phyloP scores from a whole-genome alignment of 179 eudicot genomes.

The Camellia oleifera region DNA sequence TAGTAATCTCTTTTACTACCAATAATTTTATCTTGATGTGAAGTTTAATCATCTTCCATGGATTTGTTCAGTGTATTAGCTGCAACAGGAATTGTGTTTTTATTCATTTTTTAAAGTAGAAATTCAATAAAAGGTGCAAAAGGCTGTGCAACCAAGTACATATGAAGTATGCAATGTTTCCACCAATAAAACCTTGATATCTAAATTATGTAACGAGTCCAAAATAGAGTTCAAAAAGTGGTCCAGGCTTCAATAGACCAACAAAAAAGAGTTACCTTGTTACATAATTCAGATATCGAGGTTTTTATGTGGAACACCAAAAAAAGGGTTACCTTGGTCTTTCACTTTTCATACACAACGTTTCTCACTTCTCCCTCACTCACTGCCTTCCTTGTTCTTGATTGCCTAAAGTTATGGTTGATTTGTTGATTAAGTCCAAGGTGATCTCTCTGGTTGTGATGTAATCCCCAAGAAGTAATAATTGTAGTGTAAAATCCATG shows the following conservation, averaged over 20 bases:
- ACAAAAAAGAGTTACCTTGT: not conserved
- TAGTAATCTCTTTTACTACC: conserved; percentile 25
- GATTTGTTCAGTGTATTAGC: not conserved
- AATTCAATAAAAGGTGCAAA: not conserved
- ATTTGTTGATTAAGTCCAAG: not conserved
- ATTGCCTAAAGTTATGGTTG: not conserved
- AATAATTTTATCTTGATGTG: not conserved
- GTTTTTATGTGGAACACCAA: not conserved
- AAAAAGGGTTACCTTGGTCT: not conserved
- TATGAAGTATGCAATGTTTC: not conserved
- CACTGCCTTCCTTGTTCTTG: not conserved
- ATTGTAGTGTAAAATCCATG: not conserved
- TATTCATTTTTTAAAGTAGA: not conserved
- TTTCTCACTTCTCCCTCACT: not conserved
- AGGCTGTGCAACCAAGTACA: not conserved
- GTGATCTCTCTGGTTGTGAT: not conserved
- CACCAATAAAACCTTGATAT: not conserved
- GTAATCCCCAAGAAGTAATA: not conserved
- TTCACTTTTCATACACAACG: not conserved
- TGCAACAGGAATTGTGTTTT: not conserved
- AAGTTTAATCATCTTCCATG: not conserved
- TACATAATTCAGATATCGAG: too few species aligned
- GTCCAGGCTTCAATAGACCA: not conserved
- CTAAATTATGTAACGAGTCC: not conserved
- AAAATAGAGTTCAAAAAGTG: not conserved